Evolutionary conservation across 2,329 filamentous ascomycete genomes (phyloP).

Genomic region (Kalmusia sp.): DNA sequence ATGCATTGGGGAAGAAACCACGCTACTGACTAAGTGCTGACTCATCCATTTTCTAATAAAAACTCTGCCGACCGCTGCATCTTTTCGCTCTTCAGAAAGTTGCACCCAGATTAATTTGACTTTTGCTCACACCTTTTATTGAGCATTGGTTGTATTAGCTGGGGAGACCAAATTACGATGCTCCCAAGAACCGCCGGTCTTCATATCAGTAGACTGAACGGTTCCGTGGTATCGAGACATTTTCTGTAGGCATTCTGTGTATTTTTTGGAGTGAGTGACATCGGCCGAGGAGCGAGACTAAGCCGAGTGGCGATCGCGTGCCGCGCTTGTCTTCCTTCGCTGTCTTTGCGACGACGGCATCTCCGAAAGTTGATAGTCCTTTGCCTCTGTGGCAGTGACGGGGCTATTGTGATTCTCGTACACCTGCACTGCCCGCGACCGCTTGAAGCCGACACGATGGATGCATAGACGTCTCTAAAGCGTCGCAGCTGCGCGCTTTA

Average conservation of each 20-base stretch:
- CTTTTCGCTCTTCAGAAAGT: conserved; percentile 44
- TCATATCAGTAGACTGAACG: conserved; percentile 34
- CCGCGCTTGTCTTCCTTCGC: neutral
- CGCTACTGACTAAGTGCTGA: conserved; percentile 3
- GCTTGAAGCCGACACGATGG: conserved; percentile 48
- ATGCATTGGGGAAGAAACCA: no score
- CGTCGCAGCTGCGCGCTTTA: conserved; percentile 36
- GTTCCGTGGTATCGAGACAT: conserved; percentile 48
- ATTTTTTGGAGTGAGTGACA: neutral
- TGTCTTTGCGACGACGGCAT: conserved; percentile 5
- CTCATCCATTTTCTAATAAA: conserved; percentile 19
- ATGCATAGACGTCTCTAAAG: conserved; percentile 50
- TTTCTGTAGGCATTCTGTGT: no score
- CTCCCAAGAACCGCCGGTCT: conserved; percentile 46
- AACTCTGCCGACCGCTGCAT: conserved; percentile 19
- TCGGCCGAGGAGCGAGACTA: conserved; percentile 2
- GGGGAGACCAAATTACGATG: conserved; percentile 57
- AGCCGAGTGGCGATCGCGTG: neutral
- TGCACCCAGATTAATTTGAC: conserved; percentile 64
- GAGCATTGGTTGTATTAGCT: conserved; percentile 61
- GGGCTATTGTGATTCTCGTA: no score
- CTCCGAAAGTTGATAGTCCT: no score
- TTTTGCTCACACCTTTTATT: conserved; percentile 56
- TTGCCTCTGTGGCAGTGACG: no score
- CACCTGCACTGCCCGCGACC: no score